A percentile compares a stretch with the other conserved stretches of the same genome.
phyloP scores from a whole-genome alignment of 2,329 filamentous ascomycete species.

The Talaromyces rugulosus region DNA sequence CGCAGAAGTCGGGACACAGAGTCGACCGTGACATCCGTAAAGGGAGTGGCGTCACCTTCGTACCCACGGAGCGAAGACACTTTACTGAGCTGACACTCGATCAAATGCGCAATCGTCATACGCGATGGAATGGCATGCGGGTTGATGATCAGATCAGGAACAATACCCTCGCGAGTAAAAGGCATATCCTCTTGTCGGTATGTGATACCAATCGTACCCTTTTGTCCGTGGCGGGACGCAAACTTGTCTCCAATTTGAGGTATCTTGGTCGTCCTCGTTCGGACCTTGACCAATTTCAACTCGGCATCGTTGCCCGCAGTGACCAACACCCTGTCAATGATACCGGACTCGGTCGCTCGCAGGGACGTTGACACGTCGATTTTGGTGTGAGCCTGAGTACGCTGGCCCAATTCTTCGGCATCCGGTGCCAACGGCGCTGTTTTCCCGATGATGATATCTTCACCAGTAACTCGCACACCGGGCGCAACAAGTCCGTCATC shows the following conservation, averaged over 20 bases:
- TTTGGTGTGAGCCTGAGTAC: constrained; percentile 85
- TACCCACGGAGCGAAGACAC: constrained; percentile 89
- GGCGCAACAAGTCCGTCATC: constrained; percentile 93
- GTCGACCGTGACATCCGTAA: constrained; percentile 95
- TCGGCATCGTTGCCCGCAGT: constrained; percentile 87
- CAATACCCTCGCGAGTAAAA: constrained; percentile 85
- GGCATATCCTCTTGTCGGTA: constrained; percentile 99
- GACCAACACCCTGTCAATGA: constrained; percentile 87
- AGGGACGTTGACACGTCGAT: constrained; percentile 93
- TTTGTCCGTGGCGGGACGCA: constrained; percentile 97
- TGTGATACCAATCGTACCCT: constrained; percentile 98
- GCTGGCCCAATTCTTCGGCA: constrained; percentile 86
- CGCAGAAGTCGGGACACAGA: constrained; percentile 82
- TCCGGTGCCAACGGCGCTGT: constrained; percentile 92
- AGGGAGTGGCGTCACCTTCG: constrained; percentile 96
- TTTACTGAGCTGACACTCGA: constrained; percentile 96
- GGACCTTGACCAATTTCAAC: constrained; percentile 93
- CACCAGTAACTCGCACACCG: constrained; percentile 89
- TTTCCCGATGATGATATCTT: constrained; percentile 99
- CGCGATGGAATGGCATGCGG: constrained; percentile 98
- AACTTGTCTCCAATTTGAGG: constrained; percentile 99
- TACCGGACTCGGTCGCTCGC: constrained; percentile 92
- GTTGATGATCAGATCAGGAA: constrained; percentile 97
- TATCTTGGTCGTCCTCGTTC: constrained; percentile 94
- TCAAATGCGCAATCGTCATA: constrained; percentile 99